These are phyloP conservation scores for Aspergillus unguis DNA, from an alignment of 2,329 filamentous ascomycete genomes.

Conservation along the genomic window DNA sequence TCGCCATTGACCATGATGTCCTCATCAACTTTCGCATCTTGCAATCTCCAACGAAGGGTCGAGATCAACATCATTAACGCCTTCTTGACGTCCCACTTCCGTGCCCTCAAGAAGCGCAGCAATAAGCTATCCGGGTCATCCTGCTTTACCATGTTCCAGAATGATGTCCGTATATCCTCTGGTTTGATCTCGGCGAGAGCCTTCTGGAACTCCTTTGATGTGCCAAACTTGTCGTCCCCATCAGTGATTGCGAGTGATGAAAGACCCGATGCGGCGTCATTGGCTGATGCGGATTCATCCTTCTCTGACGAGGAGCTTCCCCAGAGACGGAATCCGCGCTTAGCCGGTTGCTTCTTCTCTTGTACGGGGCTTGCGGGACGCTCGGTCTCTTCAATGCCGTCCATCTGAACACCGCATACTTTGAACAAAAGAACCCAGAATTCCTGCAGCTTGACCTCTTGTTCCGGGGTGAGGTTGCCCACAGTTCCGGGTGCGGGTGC, in stretches of 20 bases:
- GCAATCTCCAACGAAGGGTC: conserved; percentile 85
- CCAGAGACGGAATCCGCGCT: conserved; percentile 70
- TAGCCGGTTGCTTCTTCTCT: conserved; percentile 59
- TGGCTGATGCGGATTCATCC: conserved; percentile 37
- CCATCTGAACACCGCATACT: conserved; percentile 62
- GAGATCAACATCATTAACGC: conserved; percentile 92
- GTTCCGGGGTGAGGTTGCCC: conserved; percentile 82
- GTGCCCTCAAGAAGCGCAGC: conserved; percentile 78
- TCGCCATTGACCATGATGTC: conserved; percentile 81
- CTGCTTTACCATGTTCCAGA: conserved; percentile 94
- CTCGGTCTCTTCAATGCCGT: conserved; percentile 25
- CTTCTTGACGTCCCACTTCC: conserved; percentile 93
- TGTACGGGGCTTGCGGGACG: conserved; percentile 24
- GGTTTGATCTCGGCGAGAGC: conserved; percentile 73
- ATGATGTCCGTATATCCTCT: conserved; percentile 72
- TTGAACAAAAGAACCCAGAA: conserved; percentile 77
- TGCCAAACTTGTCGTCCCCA: conserved; percentile 86
- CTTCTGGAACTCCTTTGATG: conserved; percentile 80
- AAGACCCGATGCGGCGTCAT: conserved; percentile 38
- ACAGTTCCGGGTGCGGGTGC: conserved; percentile 59
- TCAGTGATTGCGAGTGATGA: conserved; percentile 44
- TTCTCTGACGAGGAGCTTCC: conserved; percentile 55
- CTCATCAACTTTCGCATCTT: conserved; percentile 82
- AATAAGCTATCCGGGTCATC: conserved; percentile 86
- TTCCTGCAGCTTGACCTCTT: conserved; percentile 83